These are phyloP conservation scores for Argentina anserina DNA, from an alignment of 306 rosid species.

Conservation along the genomic window DNA sequence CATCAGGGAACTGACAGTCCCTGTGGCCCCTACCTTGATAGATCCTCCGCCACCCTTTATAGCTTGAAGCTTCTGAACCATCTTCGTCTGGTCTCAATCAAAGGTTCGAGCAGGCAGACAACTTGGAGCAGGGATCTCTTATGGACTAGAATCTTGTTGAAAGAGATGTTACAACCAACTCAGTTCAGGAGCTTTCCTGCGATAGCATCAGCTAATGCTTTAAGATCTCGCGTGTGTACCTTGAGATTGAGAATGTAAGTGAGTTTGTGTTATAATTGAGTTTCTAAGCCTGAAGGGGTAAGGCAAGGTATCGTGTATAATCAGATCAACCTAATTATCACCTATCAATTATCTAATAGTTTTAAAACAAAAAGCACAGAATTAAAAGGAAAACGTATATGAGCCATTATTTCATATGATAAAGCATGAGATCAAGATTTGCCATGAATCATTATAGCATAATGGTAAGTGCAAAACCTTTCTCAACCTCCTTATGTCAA, in stretches of 20 bases:
- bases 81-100: conserved; percentile 30
- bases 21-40: conserved; percentile 76
- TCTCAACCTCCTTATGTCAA: conserved; percentile 4
- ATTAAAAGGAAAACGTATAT: background rate
- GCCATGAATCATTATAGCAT: background rate
- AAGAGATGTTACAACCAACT: conserved; percentile 25
- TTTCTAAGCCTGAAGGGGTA: background rate
- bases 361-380: background rate
- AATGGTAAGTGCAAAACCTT: background rate
- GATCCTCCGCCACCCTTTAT: conserved; percentile 82
- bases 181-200: conserved; percentile 37
- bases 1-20: conserved; percentile 77
- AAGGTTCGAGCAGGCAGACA: conserved; percentile 25
- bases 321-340: background rate
- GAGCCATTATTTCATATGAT: background rate
- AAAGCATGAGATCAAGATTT: background rate
- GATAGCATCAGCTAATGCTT: conserved; percentile 29
- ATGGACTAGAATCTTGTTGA: conserved; percentile 5
- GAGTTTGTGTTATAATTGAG: background rate
- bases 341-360: background rate
- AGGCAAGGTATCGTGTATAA: background rate
- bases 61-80: conserved; percentile 71
- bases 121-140: conserved; percentile 12
- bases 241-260: conserved; percentile 5
- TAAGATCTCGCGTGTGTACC: conserved; percentile 17